Evolutionary conservation across 2,329 filamentous ascomycete genomes (phyloP), one percentile per base, ranked within the genome.

Genomic region (Pseudopyricularia cyperi): DNA sequence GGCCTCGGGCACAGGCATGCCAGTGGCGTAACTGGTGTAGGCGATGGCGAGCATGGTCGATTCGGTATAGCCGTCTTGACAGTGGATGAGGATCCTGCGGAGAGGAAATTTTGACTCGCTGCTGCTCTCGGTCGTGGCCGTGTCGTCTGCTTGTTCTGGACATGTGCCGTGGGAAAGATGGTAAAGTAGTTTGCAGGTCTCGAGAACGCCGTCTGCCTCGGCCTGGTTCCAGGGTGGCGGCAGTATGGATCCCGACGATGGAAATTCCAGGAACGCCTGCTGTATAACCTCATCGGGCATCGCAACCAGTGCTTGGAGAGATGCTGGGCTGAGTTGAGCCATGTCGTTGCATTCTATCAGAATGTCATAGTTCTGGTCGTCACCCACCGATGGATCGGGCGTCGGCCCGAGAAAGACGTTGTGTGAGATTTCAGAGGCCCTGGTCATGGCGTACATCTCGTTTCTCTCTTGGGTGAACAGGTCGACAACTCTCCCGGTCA

Each of bases 371-470:
- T 68, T 64, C n/a, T 71, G 66, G 52, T 83, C 77, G 33, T 81
- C 75, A 2, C 72, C 68, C 60, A 75, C 71, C 1, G 75, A 71
- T 2, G 78, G 73, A 57, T 94, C 87, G 1, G 89, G 89, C 0
- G 89, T 93, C 2, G 89, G 87, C 0, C 93, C 93, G 54, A 96
- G 74, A 78, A 85, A 97, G 26, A 97, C 88, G 62, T 96, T 96
- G 57, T 79, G 76, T 51, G 87, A 83, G 56, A 97, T 95, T 65
- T 95, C 87, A 0, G 89, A 89, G 3, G 90, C 85, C 60, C 81
- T 81, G 11, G 91, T 90, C 91, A 97, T 96, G 54, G 77, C 77
- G 65, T 87, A 89, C 91, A 98, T 97, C 69, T 98, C 93, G 49
- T 80, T 68, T 53, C 90, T 79, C 66, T 98, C 93, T 70, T 89